Percentiles rank a stretch among this genome's conserved stretches.
Conservation (phyloP, 2,329 filamentous ascomycete genomes). For the Colletotrichum truncatum region DNA sequence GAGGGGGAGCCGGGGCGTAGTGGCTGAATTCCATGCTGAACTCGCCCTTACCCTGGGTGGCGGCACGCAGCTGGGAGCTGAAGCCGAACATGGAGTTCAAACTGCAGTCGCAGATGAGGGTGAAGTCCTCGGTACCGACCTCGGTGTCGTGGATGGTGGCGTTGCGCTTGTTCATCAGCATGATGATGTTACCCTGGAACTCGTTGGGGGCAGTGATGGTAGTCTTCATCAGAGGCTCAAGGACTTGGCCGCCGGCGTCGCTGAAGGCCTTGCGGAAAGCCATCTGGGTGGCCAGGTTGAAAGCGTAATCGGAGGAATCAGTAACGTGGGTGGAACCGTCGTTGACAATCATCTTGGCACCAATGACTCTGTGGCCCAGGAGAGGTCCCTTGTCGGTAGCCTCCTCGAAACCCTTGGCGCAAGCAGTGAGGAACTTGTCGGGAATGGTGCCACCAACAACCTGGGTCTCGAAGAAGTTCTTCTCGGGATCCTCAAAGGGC, state of each 20-base stretch:
- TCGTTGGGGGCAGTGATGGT: slow-evolving; percentile 95
- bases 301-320: slow-evolving; percentile 96
- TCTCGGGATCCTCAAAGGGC: slow-evolving; percentile 76
- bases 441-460: slow-evolving; percentile 91
- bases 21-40: slow-evolving; percentile 99
- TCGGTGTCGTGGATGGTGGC: slow-evolving; percentile 96
- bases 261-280: slow-evolving; percentile 95
- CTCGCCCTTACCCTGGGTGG: slow-evolving; percentile 98
- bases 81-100: slow-evolving; percentile 99
- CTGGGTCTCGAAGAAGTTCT: slow-evolving; percentile 87
- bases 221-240: slow-evolving; percentile 98
- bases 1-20: slow-evolving; percentile 86
- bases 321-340: slow-evolving; percentile 98
- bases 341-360: slow-evolving; percentile 89
- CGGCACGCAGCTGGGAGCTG: slow-evolving; percentile 87
- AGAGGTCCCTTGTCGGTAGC: slow-evolving; percentile 88
- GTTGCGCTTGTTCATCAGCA: slow-evolving; percentile 95
- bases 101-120: slow-evolving; percentile 88
- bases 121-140: slow-evolving; percentile 93
- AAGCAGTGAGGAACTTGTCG: slow-evolving; percentile 95
- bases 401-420: slow-evolving; percentile 91
- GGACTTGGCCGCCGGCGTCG: slow-evolving; percentile 81
- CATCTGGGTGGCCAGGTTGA: slow-evolving; percentile 93
- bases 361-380: slow-evolving; percentile 92
- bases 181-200: slow-evolving; percentile 96